These are phyloP conservation scores for Quercus dentata DNA, from an alignment of 306 rosid species.

Conservation along the genomic window DNA sequence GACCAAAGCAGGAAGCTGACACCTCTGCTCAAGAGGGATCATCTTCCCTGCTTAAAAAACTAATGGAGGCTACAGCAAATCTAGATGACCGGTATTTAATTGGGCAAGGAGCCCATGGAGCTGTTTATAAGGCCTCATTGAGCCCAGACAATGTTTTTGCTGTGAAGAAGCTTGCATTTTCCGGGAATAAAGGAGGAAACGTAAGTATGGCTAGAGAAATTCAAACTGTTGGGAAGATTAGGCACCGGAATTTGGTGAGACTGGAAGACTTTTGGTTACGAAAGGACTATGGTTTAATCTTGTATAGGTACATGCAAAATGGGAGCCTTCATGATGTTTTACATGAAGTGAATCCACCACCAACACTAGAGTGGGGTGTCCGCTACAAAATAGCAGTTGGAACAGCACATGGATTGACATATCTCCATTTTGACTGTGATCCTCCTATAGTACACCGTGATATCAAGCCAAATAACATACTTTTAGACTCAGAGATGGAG, in stretches of 20 bases:
- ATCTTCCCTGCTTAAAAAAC: slow-evolving; percentile 42
- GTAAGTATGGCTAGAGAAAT: slow-evolving; percentile 67
- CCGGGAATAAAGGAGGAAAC: slow-evolving; percentile 39
- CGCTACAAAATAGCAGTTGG: slow-evolving; percentile 70
- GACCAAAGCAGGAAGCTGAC: slow-evolving; percentile 27
- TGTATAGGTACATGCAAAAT: slow-evolving; percentile 72
- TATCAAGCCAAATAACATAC: slow-evolving; percentile 79
- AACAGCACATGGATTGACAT: slow-evolving; percentile 68
- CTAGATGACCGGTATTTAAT: slow-evolving; percentile 53
- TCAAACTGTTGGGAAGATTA: slow-evolving; percentile 54
- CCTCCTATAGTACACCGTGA: slow-evolving; percentile 84
- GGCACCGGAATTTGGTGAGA: slow-evolving; percentile 73
- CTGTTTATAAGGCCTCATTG: slow-evolving; percentile 63
- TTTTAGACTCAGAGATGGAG: slow-evolving; percentile 77
- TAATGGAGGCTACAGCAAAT: slow-evolving; percentile 62
- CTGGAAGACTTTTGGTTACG: slow-evolving; percentile 62
- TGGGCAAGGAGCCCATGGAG: slow-evolving; percentile 93
- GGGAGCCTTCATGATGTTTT: slow-evolving; percentile 84
- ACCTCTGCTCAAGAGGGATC: slow-evolving; percentile 36
- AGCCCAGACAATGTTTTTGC: slow-evolving; percentile 50
- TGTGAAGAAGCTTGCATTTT: slow-evolving; percentile 61
- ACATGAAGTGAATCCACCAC: slow-evolving; percentile 50
- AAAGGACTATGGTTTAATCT: slow-evolving; percentile 58
- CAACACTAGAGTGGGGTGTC: slow-evolving; percentile 53
- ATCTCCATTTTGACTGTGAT: slow-evolving; percentile 78